A percentile compares a stretch with the other conserved stretches of the same genome.
Conservation (phyloP, 2,329 filamentous ascomycete species). For the Ophiostoma triangulosporum region DNA sequence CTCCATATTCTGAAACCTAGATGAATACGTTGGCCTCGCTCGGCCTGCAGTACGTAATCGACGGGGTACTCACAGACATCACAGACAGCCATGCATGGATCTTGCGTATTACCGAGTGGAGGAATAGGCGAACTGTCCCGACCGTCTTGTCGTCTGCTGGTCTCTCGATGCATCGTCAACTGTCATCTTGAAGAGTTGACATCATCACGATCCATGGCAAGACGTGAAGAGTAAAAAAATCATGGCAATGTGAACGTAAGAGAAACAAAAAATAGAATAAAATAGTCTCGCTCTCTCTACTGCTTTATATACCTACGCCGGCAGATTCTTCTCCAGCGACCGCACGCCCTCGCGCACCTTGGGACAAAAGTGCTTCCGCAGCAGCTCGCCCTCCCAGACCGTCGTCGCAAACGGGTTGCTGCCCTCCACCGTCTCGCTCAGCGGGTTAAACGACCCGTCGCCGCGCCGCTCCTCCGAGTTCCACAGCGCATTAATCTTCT, state of each 20-base stretch:
- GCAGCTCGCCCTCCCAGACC: slow-evolving; percentile 83
- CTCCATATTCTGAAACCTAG: neutral
- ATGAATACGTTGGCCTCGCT: neutral
- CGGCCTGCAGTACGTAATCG: neutral
- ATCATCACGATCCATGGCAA: too few relatives aligned
- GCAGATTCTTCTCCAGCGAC: slow-evolving; percentile 53
- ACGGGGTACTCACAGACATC: neutral
- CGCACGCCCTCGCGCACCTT: slow-evolving; percentile 65
- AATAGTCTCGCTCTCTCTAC: too few relatives aligned
- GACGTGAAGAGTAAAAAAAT: too few relatives aligned
- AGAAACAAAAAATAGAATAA: too few relatives aligned
- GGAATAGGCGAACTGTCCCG: too few relatives aligned
- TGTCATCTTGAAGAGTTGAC: too few relatives aligned
- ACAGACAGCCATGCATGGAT: too few relatives aligned
- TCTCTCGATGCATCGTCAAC: too few relatives aligned
- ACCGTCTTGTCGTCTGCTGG: too few relatives aligned
- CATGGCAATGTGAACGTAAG: too few relatives aligned
- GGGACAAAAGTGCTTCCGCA: slow-evolving; percentile 76
- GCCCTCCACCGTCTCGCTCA: slow-evolving; percentile 61
- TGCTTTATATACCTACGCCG: neutral
- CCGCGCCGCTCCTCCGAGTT: slow-evolving; percentile 87
- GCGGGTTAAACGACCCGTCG: slow-evolving; percentile 71
- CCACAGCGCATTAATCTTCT: slow-evolving; percentile 78
- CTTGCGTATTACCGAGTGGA: too few relatives aligned
- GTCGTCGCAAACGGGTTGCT: slow-evolving; percentile 86